These are phyloP conservation scores for Chondrostereum purpureum DNA, from an alignment of 1,284 basidiomycete genomes.

Conservation along the genomic window DNA sequence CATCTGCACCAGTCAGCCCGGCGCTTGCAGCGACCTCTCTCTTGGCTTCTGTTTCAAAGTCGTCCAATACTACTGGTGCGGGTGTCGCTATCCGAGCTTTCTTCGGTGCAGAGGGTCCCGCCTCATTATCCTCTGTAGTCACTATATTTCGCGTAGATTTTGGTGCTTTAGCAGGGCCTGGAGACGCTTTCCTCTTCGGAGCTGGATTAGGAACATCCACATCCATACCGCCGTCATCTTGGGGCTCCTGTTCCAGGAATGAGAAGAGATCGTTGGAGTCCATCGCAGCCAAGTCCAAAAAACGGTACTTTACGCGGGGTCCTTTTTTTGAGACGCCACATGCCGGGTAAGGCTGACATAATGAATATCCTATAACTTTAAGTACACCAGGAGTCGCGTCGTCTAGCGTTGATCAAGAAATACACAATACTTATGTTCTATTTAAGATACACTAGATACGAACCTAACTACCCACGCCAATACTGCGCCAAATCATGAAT, in stretches of 20 bases:
- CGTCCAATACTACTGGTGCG: conserved; percentile 76
- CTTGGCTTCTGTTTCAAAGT: conserved; percentile 85
- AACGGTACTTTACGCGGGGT: not conserved
- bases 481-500: conserved; percentile 87
- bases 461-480: conserved; percentile 54
- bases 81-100: conserved; percentile 31
- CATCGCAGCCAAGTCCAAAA: conserved; percentile 16
- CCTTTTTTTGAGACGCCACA: no score
- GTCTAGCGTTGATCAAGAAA: no score
- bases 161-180: not conserved
- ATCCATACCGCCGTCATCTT: conserved; percentile 14
- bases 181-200: not conserved
- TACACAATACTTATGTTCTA: no score
- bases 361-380: no score
- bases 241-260: conserved; percentile 30
- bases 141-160: not conserved
- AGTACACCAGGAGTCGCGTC: no score
- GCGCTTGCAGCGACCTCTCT: conserved; percentile 82
- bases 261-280: conserved; percentile 35
- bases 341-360: no score
- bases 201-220: conserved; percentile 5
- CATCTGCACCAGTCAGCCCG: conserved; percentile 66
- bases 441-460: no score
- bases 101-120: not conserved
- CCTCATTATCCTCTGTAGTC: not conserved